These are phyloP conservation scores for Malassezia furfur DNA, from an alignment of 1,284 basidiomycete genomes.

Conservation along the genomic window DNA sequence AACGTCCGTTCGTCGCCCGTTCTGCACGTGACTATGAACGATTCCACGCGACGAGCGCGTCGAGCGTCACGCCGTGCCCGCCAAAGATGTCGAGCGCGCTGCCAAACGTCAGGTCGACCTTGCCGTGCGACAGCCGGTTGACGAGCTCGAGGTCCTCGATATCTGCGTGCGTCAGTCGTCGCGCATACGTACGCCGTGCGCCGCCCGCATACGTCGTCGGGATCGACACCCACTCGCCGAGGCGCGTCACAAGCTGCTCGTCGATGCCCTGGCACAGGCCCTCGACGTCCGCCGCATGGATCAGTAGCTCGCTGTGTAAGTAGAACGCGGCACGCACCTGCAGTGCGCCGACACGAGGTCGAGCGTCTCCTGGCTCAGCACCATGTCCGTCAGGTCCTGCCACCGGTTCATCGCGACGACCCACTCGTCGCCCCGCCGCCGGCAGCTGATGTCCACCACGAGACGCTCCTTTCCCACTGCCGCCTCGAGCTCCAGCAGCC, in stretches of 20 bases:
- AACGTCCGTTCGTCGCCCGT: background rate
- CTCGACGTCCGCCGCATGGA: constrained; percentile 97
- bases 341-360: constrained; percentile 24
- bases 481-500: constrained; percentile 61
- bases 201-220: constrained; percentile 96
- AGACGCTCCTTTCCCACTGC: constrained; percentile 72
- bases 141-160: constrained; percentile 76
- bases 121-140: constrained; percentile 67
- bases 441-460: constrained; percentile 92
- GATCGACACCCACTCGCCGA: constrained; percentile 82
- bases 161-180: constrained; percentile 52
- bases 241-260: constrained; percentile 73
- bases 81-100: constrained; percentile 77
- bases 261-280: constrained; percentile 95
- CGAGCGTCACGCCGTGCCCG: constrained; percentile 62
- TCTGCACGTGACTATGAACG: constrained; percentile 3
- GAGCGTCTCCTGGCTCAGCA: constrained; percentile 54
- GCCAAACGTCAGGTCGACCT: constrained; percentile 89
- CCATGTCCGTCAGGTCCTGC: constrained; percentile 92
- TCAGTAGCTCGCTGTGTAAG: constrained; percentile 83
- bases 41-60: constrained; percentile 57
- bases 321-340: constrained; percentile 49
- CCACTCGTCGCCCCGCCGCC: constrained; percentile 69
- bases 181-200: constrained; percentile 62
- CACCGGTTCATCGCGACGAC: constrained; percentile 97